Evolutionary conservation across 2,329 filamentous ascomycete genomes (phyloP).

Genomic region (Sporothrix protearum): DNA sequence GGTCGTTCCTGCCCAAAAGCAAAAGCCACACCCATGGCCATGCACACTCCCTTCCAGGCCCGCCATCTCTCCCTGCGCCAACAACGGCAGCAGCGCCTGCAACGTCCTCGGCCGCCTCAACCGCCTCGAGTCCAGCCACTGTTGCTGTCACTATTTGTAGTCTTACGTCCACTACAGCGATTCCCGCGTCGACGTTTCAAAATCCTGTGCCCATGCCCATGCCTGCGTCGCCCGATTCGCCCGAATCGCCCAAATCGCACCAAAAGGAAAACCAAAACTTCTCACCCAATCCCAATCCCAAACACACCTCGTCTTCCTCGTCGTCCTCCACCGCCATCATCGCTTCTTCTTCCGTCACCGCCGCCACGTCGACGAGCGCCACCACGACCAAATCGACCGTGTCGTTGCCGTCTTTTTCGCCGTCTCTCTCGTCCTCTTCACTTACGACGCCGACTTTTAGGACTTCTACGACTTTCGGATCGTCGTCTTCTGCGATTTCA

Average conservation of each 20-base stretch:
- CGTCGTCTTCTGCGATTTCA: neutral
- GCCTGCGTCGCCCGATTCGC: neutral
- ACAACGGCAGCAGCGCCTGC: conserved; percentile 9
- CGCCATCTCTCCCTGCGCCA: conserved; percentile 3
- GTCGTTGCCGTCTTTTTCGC: conserved; percentile 6
- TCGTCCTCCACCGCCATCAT: conserved; percentile 20
- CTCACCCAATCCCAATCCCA: conserved; percentile 14
- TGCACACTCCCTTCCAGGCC: neutral
- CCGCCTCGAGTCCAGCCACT: conserved; percentile 18
- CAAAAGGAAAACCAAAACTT: conserved; percentile 13
- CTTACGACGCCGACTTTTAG: neutral
- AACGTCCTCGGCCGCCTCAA: neutral
- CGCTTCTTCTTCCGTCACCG: conserved; percentile 38
- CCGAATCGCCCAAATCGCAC: neutral
- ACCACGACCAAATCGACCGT: neutral
- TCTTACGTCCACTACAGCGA: neutral
- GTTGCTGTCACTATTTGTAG: neutral
- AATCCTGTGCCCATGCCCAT: neutral
- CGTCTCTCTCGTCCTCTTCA: neutral
- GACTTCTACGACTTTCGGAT: neutral
- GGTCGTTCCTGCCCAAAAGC: neutral
- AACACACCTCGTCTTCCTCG: conserved; percentile 22
- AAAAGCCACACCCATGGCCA: conserved; percentile 9
- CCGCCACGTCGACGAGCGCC: conserved; percentile 19
- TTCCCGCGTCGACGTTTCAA: conserved; percentile 24